These are phyloP conservation scores for Crataegus laevigata DNA, from an alignment of 306 rosid species.

Conservation along the genomic window DNA sequence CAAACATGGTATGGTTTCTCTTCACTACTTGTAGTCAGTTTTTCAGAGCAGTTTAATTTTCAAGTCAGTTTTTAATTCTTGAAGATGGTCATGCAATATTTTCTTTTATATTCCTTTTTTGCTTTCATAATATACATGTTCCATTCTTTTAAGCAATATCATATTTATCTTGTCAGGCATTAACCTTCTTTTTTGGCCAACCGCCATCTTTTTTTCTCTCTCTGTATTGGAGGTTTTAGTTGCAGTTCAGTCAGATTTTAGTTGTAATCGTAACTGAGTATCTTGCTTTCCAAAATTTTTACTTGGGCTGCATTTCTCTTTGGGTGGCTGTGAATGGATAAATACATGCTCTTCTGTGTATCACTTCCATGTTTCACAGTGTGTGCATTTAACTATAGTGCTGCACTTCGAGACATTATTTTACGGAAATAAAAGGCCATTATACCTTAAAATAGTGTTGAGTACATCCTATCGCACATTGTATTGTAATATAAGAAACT, in stretches of 20 bases:
- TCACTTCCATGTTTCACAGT: background rate
- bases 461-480: background rate
- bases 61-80: background rate
- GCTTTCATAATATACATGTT: background rate
- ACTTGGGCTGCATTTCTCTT: too few relatives aligned
- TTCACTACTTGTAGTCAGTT: background rate
- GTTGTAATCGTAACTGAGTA: too few relatives aligned
- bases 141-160: background rate
- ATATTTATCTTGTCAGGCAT: background rate
- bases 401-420: background rate
- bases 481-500: background rate
- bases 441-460: background rate
- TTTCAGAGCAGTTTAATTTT: background rate
- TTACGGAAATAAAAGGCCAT: background rate
- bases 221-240: too few relatives aligned
- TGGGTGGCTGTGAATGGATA: too few relatives aligned
- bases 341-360: too few relatives aligned
- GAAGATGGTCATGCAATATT: background rate
- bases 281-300: too few relatives aligned
- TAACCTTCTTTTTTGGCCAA: too few relatives aligned
- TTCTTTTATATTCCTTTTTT: background rate
- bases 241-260: too few relatives aligned
- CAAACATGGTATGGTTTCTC: conserved; percentile 46
- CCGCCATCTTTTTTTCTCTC: too few relatives aligned
- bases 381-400: background rate